Conservation (phyloP, 148 eudicot genomes). For the Vaccinium vitisidaea region DNA sequence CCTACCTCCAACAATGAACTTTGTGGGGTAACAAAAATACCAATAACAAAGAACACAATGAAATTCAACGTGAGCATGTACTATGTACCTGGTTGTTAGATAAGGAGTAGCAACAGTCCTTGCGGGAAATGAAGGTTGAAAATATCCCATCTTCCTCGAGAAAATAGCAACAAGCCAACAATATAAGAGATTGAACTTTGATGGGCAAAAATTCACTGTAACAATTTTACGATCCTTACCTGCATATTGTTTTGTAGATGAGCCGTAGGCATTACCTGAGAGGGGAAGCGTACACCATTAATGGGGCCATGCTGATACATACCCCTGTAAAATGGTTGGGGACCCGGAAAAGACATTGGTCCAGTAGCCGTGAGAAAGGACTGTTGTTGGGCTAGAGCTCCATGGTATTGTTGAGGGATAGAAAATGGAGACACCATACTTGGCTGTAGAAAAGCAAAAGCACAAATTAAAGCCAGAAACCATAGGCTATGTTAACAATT, state of each 20-base stretch:
- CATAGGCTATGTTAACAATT: conserved; percentile 23
- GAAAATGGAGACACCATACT: conserved; percentile 82
- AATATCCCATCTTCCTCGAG: conserved; percentile 40
- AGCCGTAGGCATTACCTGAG: conserved; percentile 30
- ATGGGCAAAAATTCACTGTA: background rate
- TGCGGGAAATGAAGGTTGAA: conserved; percentile 23
- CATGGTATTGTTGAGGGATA: conserved; percentile 74
- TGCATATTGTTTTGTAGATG: conserved; percentile 18
- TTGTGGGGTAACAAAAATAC: background rate
- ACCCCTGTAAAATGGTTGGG: conserved; percentile 18
- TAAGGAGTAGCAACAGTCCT: conserved; percentile 21
- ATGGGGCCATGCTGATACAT: conserved; percentile 15
- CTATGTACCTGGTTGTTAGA: conserved; percentile 44
- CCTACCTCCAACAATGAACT: background rate
- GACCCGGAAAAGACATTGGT: conserved; percentile 13
- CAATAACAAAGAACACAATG: background rate
- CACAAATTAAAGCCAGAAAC: conserved; percentile 19
- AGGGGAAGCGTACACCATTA: conserved; percentile 19
- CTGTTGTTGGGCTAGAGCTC: conserved; percentile 92
- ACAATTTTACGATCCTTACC: conserved; percentile 12
- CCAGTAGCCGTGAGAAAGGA: conserved; percentile 82
- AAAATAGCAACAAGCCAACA: background rate
- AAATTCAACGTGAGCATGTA: background rate
- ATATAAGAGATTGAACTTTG: background rate
- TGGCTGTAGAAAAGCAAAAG: conserved; percentile 45